Evolutionary conservation across 345 rosid species (phyloP).

Genomic region (Sapria himalayana): DNA sequence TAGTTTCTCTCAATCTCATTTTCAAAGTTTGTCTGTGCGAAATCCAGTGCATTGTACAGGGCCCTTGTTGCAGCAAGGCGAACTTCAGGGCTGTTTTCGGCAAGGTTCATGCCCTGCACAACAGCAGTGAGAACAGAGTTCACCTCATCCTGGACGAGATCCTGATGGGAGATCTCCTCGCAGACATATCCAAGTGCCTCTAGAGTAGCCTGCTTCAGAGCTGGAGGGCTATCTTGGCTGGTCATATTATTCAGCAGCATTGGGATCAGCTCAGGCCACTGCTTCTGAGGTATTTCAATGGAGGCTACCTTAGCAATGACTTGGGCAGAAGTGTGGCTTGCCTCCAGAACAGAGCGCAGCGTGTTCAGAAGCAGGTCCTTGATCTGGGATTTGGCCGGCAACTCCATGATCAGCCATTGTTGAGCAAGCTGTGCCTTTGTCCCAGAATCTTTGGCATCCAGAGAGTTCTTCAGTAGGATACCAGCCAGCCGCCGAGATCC

Average conservation of each 20-base stretch:
- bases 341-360: conserved; percentile 44
- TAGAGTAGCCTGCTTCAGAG: conserved; percentile 66
- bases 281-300: conserved; percentile 77
- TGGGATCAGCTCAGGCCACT: conserved; percentile 73
- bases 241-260: conserved; percentile 60
- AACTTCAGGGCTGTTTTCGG: conserved; percentile 52
- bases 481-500: conserved; percentile 83
- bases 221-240: conserved; percentile 30
- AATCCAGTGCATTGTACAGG: conserved; percentile 62
- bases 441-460: conserved; percentile 60
- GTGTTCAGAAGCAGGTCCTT: conserved; percentile 53
- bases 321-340: conserved; percentile 74
- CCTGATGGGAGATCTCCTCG: conserved; percentile 74
- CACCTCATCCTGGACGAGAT: conserved; percentile 78
- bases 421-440: conserved; percentile 51
- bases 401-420: conserved; percentile 52
- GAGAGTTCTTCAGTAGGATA: conserved; percentile 74
- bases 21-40: conserved; percentile 83
- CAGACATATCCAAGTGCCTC: conserved; percentile 87
- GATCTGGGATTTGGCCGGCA: conserved; percentile 52
- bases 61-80: conserved; percentile 80
- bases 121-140: conserved; percentile 85
- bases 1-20: conserved; percentile 83
- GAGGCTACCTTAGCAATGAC: conserved; percentile 86
- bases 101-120: conserved; percentile 85